Evolutionary conservation across 1,284 basidiomycete genomes (phyloP).

Genomic region (Microbotryum lychnidis-dioicae): DNA sequence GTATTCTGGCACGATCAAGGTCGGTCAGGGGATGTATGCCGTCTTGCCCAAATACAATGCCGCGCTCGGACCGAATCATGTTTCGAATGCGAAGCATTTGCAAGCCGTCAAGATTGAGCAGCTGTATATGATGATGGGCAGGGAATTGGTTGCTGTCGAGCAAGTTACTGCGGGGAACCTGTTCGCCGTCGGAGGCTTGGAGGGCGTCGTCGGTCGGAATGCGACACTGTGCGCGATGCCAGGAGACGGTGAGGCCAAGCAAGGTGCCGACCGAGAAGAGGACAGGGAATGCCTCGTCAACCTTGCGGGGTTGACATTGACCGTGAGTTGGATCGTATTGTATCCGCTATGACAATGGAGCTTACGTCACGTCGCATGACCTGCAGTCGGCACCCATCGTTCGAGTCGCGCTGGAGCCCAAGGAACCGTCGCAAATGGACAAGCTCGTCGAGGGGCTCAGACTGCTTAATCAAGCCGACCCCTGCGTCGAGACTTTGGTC

Average conservation of each 20-base stretch:
- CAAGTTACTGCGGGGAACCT: conserved; percentile 89
- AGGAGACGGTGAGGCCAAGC: conserved; percentile 39
- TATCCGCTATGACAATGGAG: neutral
- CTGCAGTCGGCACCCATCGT: conserved; percentile 77
- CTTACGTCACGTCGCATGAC: neutral
- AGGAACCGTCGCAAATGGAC: conserved; percentile 77
- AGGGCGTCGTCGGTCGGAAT: conserved; percentile 81
- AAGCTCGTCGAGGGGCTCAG: conserved; percentile 82
- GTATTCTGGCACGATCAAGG: conserved; percentile 75
- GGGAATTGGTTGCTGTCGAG: conserved; percentile 76
- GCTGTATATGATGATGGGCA: conserved; percentile 97
- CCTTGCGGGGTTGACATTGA: conserved; percentile 64
- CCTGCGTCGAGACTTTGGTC: conserved; percentile 93
- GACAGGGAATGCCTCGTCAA: conserved; percentile 59
- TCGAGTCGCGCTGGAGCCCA: conserved; percentile 86
- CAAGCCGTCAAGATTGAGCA: conserved; percentile 58
- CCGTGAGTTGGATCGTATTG: conserved; percentile 46
- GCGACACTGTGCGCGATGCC: conserved; percentile 68
- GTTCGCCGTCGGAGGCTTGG: conserved; percentile 84
- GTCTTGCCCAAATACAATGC: conserved; percentile 83
- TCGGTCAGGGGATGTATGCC: conserved; percentile 59
- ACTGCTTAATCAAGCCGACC: conserved; percentile 88
- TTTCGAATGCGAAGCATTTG: conserved; percentile 62
- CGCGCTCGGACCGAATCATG: conserved; percentile 57
- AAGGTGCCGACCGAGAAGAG: conserved; percentile 43